Base-by-base conservation (phyloP, 257 asterid species). In the Cordia subcordata region DNA sequence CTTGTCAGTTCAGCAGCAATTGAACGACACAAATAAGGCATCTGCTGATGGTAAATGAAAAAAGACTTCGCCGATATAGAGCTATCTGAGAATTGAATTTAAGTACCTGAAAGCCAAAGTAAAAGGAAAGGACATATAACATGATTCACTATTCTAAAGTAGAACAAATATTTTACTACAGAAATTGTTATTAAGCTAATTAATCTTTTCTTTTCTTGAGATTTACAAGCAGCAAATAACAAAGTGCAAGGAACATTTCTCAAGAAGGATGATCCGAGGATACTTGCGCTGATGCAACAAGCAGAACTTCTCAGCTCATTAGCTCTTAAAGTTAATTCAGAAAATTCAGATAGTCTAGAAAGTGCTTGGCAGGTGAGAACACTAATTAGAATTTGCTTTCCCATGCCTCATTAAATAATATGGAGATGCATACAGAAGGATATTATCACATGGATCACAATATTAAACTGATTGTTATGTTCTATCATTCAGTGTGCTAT, bases 231-330 rank as follows among this genome's bases (percentile, higher is more conserved):
- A 88, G 98, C 81, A 50, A 70, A 66, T 71, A 59, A 52, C 66
- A 76, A 74, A 71, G 74, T 45, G 33, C 79, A 75, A 68, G 89
- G 82, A 53, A 79, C 81, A 16, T 88, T 82, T 72, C 84, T 92
- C 61, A 84, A 81, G 85, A 85, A 88, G 85, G 95, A 84, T 59
- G 95, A 86, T 74, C 95, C 95, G n/a, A 88, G 86, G 81, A 77
- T 82, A 64, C 75, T 79, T 49, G 97, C 92, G 17, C 60, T 93
- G 80, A 74, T 93, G 86, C 96, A 93, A 71, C 99, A 93, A 83
- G 97, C 89, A 16, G 95, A 93, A 71, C 66, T 93, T 64, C 99
- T 93, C 19, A 82, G 85, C 81, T 82, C 95, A 62, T 94, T 89
- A 39, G 96, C 97, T n/a, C 79, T 68, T 60, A 89, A 89, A 79